Evolutionary conservation across 2,329 filamentous ascomycete genomes (phyloP).

Genomic region (Cladosporium austrohemisphaericum): DNA sequence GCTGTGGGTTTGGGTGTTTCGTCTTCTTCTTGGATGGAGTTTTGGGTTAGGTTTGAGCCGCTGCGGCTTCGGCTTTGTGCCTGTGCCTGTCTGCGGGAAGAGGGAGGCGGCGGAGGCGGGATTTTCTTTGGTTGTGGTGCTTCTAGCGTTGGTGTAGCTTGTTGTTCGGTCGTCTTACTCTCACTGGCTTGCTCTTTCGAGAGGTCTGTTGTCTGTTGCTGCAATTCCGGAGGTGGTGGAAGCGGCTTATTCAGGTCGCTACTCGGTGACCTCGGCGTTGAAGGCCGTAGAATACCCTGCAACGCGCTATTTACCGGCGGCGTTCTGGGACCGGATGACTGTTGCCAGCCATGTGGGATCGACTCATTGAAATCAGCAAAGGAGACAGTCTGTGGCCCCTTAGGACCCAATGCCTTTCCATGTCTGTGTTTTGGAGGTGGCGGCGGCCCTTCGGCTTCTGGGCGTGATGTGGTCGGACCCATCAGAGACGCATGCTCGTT

Average conservation of each 20-base stretch:
- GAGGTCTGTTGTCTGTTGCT: not conserved
- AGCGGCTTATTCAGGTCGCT: slow-evolving; percentile 61
- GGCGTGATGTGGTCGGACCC: slow-evolving; percentile 42
- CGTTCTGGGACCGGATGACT: slow-evolving; percentile 18
- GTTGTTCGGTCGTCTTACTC: not conserved
- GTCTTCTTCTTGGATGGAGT: slow-evolving; percentile 13
- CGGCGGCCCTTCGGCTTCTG: slow-evolving; percentile 51
- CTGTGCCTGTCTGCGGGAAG: slow-evolving; percentile 7
- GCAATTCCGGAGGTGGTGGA: slow-evolving; percentile 45
- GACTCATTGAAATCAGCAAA: slow-evolving; percentile 33
- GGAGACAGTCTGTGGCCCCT: slow-evolving; percentile 37
- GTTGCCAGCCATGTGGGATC: slow-evolving; percentile 23
- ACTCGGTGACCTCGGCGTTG: slow-evolving; percentile 34
- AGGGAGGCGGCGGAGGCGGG: slow-evolving; percentile 45
- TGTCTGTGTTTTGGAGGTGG: slow-evolving; percentile 71
- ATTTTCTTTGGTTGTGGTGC: slow-evolving; percentile 45
- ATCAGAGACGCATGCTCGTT: slow-evolving; percentile 37
- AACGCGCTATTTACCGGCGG: slow-evolving; percentile 20
- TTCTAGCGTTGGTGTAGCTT: not conserved
- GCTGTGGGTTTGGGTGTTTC: slow-evolving; percentile 13
- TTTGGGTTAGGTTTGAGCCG: slow-evolving; percentile 16
- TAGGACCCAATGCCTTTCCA: slow-evolving; percentile 60
- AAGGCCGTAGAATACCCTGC: slow-evolving; percentile 24
- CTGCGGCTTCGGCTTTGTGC: slow-evolving; percentile 5
- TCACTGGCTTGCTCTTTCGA: too few relatives aligned